phyloP scores from a whole-genome alignment of 306 rosid species.

The Geum urbanum region DNA sequence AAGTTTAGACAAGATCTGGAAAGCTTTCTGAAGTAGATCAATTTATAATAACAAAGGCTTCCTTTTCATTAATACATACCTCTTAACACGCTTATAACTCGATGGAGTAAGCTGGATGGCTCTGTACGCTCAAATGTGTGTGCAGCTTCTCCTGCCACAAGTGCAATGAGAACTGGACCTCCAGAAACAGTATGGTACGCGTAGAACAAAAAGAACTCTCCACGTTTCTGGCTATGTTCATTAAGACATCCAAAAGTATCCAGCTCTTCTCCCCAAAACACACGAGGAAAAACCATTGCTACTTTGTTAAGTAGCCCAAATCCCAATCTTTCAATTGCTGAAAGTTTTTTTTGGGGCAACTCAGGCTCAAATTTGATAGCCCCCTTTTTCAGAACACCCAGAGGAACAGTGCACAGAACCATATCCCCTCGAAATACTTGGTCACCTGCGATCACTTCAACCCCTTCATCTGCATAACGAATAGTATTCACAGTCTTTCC shows the following conservation, averaged over 20 bases:
- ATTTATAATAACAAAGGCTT: background rate
- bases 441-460: slow-evolving; percentile 71
- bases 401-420: slow-evolving; percentile 88
- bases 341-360: slow-evolving; percentile 73
- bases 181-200: slow-evolving; percentile 95
- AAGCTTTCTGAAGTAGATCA: slow-evolving; percentile 8
- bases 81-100: slow-evolving; percentile 62
- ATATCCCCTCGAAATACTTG: slow-evolving; percentile 70
- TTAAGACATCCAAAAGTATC: slow-evolving; percentile 94
- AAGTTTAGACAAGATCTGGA: background rate
- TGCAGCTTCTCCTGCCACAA: slow-evolving; percentile 99
- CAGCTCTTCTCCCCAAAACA: slow-evolving; percentile 92
- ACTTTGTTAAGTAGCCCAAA: slow-evolving; percentile 93
- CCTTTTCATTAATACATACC: slow-evolving; percentile 37
- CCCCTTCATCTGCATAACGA: slow-evolving; percentile 61
- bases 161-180: slow-evolving; percentile 70
- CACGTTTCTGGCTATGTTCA: slow-evolving; percentile 64
- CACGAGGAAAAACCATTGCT: slow-evolving; percentile 84
- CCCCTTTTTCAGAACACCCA: slow-evolving; percentile 76
- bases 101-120: slow-evolving; percentile 57
- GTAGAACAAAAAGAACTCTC: slow-evolving; percentile 87
- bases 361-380: slow-evolving; percentile 64
- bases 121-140: slow-evolving; percentile 72
- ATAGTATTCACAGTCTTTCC: slow-evolving; percentile 57
- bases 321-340: slow-evolving; percentile 80